These are phyloP conservation scores for Jamesozyma spencerorum DNA, from an alignment of 805 yeast species.

Conservation along the genomic window DNA sequence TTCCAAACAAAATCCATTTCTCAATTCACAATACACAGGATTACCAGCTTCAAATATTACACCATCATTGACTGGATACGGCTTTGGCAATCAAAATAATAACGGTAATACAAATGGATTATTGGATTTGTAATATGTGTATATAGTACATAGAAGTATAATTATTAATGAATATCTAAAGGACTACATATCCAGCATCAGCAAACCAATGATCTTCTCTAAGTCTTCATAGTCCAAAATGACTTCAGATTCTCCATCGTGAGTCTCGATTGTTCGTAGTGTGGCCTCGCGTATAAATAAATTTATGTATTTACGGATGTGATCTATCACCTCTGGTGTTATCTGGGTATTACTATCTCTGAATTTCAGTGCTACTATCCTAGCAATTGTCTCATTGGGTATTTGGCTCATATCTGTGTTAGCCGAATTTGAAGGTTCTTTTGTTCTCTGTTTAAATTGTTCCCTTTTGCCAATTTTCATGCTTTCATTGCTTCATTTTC, in stretches of 20 bases:
- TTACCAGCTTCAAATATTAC: constrained; percentile 54
- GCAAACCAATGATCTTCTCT: constrained; percentile 25
- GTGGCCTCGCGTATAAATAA: constrained; percentile 25
- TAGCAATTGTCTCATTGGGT: constrained; percentile 9
- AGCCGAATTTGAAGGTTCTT: too few species aligned
- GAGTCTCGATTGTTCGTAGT: constrained; percentile 22
- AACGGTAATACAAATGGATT: constrained; percentile 20
- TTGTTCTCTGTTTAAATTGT: too few species aligned
- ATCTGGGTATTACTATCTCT: constrained; percentile 15
- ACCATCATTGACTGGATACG: constrained; percentile 87
- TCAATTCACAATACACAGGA: constrained; percentile 64
- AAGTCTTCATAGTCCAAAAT: constrained; percentile 17
- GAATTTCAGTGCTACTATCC: constrained; percentile 16
- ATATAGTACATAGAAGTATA: constrained; percentile 3
- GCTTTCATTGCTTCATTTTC: too few species aligned
- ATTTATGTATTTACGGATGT: constrained; percentile 22
- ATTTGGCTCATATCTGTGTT: background rate
- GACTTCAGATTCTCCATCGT: constrained; percentile 5
- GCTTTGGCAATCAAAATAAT: constrained; percentile 70
- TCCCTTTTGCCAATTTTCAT: too few species aligned
- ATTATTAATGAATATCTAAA: background rate
- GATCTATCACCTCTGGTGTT: constrained; percentile 15
- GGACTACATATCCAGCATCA: constrained; percentile 25
- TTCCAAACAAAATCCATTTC: constrained; percentile 31
- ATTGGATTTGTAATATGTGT: constrained; percentile 7